phyloP scores from a whole-genome alignment of 805 yeast genomes.

The Torulaspora gathmanii region DNA sequence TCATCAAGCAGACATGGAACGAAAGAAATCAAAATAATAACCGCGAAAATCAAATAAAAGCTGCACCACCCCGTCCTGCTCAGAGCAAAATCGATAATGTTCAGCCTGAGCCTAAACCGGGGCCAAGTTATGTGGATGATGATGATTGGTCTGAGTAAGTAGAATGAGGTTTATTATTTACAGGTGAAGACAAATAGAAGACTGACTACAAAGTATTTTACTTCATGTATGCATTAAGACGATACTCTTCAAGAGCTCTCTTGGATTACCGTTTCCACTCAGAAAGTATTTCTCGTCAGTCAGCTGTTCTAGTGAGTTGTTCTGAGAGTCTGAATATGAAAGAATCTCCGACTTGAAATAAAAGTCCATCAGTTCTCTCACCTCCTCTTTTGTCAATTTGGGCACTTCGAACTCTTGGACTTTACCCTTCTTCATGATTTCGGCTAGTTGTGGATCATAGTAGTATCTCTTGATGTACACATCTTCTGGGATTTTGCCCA shows the following conservation, averaged over 20 bases:
- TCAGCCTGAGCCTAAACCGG: slow-evolving; percentile 7
- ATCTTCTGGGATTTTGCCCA: slow-evolving; percentile 49
- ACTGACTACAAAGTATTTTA: slow-evolving; percentile 3
- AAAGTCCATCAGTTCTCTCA: slow-evolving; percentile 40
- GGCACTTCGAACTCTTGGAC: slow-evolving; percentile 41
- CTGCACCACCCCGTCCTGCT: slow-evolving; percentile 4
- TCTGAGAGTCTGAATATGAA: slow-evolving; percentile 35
- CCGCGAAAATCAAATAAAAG: slow-evolving; percentile 9
- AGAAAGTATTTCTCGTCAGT: slow-evolving; percentile 47
- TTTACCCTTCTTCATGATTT: slow-evolving; percentile 39
- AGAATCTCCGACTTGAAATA: slow-evolving; percentile 40
- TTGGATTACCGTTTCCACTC: slow-evolving; percentile 66
- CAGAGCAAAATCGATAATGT: neutral
- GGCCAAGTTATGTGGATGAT: slow-evolving; percentile 33
- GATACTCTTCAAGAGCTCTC: slow-evolving; percentile 41
- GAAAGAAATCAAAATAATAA: slow-evolving; percentile 41
- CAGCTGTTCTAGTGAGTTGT: slow-evolving; percentile 36
- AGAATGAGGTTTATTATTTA: slow-evolving; percentile 12
- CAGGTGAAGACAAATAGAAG: slow-evolving; percentile 8
- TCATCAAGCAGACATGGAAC: slow-evolving; percentile 59
- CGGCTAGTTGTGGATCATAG: slow-evolving; percentile 54
- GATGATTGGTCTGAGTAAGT: slow-evolving; percentile 34
- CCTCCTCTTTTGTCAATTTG: slow-evolving; percentile 44
- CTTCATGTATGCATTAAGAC: slow-evolving; percentile 21
- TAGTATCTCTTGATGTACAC: slow-evolving; percentile 48